Percentiles rank a stretch among this genome's conserved stretches.
Conservation (phyloP, 495 filamentous ascomycete genomes). For the Hypoxylon trugodes region DNA sequence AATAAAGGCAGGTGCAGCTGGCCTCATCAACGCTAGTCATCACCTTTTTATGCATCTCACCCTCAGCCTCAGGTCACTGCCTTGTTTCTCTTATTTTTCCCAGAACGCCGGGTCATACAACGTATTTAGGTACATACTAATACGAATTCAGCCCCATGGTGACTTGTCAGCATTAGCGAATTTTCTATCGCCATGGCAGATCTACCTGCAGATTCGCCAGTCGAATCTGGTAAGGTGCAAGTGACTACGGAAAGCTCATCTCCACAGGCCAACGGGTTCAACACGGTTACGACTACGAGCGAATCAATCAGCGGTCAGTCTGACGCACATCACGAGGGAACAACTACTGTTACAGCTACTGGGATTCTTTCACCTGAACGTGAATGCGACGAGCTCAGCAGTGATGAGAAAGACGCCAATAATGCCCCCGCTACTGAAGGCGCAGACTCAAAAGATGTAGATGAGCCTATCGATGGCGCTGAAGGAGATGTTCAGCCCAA, state of each 20-base stretch:
- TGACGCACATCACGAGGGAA: conserved; percentile 11
- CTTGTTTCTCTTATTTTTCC: conserved; percentile 23
- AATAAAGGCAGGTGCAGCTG: not conserved
- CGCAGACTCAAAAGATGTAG: not conserved
- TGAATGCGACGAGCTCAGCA: not conserved
- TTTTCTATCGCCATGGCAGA: conserved; percentile 29
- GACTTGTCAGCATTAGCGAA: conserved; percentile 2
- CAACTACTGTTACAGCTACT: not conserved
- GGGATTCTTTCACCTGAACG: not conserved
- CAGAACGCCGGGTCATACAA: conserved; percentile 7
- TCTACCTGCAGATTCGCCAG: conserved; percentile 18
- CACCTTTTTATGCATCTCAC: conserved; percentile 27
- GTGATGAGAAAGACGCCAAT: conserved; percentile 5
- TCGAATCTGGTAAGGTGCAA: conserved; percentile 11
- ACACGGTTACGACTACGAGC: not conserved
- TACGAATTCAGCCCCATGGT: conserved; percentile 14
- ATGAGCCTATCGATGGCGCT: not conserved
- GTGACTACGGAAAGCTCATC: conserved; percentile 3
- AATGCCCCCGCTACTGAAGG: not conserved
- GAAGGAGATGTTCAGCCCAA: not conserved
- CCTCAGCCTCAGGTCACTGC: conserved; percentile 31
- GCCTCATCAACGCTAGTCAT: not conserved
- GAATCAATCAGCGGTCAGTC: conserved; percentile 29
- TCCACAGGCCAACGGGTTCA: conserved; percentile 8
- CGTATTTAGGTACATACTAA: conserved; percentile 20